Evolutionary conservation across 495 filamentous ascomycete species (phyloP), one percentile per base, ranked within the genome.

Genomic region (Terfezia boudieri): DNA sequence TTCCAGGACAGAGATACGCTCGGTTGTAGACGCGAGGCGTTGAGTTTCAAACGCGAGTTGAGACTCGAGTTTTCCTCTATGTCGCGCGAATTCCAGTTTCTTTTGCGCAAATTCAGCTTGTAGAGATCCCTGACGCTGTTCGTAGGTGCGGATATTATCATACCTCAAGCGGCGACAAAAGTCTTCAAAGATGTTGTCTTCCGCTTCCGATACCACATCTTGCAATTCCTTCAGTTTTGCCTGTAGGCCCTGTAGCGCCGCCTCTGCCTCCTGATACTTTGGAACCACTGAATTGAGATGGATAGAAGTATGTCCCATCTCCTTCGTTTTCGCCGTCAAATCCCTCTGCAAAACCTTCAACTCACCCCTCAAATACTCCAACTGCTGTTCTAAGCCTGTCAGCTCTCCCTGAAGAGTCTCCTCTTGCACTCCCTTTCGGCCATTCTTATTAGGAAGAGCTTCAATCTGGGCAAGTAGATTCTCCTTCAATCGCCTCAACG

Each of bases 161-260:
- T 90, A 96, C 0, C 86, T 84, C 16, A 94, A 73, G 35, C 84
- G 78, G 61, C 79, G 76, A 71, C 92, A 96, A 71, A 96, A 99
- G 20, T 74, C 74, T 22, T 73, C 73, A 65, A 93, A 96, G 20
- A 99, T 76, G 59, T 88, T 78, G 66, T 99, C 89, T 64, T 94
- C 84, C 14, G 93, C 84, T 46, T 75, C 72, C 53, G 81, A 77
- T 53, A 95, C 85, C n/a, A 81, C 76, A n/a, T 76, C 74, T 62
- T 84, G 76, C 43, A 82, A 80, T 57, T 76, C 73, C 35, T 77
- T 68, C 8, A 95, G 79, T 8, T 73, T 75, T 36, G 72, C 63
- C 35, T 81, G 72, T 2, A 85, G 77, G 23, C 76, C 73, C 56
- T 84, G 71, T 36, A 96, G 71, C 43, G 76, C 76, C 37, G 70